Evolutionary conservation across 176 grass and related monocot species (phyloP).

Genomic region (Otatea glauca): DNA sequence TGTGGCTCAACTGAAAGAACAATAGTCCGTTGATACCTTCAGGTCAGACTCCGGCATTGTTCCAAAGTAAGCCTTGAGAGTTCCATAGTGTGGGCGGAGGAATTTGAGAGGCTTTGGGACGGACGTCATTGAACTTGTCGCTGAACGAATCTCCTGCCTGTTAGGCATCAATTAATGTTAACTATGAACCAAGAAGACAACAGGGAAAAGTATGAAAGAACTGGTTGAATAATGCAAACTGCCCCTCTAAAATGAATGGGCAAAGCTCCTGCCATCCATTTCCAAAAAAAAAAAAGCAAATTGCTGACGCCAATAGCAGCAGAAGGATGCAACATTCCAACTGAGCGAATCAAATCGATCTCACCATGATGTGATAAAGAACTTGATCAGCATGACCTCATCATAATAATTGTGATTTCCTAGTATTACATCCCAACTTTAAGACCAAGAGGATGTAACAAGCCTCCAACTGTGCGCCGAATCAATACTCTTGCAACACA

Average conservation of each 20-base stretch:
- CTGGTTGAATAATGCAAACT: constrained; percentile 9
- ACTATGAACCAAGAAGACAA: neutral
- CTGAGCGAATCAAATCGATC: neutral
- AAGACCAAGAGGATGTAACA: neutral
- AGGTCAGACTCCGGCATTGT: constrained; percentile 77
- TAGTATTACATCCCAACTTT: neutral
- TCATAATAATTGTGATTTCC: neutral
- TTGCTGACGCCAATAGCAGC: neutral
- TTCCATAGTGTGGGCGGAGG: constrained; percentile 87
- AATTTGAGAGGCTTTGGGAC: constrained; percentile 97
- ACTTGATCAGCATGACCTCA: neutral
- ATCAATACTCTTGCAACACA: neutral
- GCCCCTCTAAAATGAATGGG: no score
- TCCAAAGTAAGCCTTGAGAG: constrained; percentile 76
- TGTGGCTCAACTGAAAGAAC: neutral
- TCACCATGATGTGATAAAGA: neutral
- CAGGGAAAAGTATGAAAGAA: neutral
- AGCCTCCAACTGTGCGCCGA: neutral
- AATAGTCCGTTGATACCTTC: constrained; percentile 54
- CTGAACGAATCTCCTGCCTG: constrained; percentile 90
- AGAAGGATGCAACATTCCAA: constrained; percentile 6
- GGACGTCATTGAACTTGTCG: constrained; percentile 98
- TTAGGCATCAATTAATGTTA: neutral
- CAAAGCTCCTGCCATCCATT: no score
- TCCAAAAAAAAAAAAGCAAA: no score